These are phyloP conservation scores for Pichia ethanolica DNA, from an alignment of 805 yeast genomes.

Conservation along the genomic window DNA sequence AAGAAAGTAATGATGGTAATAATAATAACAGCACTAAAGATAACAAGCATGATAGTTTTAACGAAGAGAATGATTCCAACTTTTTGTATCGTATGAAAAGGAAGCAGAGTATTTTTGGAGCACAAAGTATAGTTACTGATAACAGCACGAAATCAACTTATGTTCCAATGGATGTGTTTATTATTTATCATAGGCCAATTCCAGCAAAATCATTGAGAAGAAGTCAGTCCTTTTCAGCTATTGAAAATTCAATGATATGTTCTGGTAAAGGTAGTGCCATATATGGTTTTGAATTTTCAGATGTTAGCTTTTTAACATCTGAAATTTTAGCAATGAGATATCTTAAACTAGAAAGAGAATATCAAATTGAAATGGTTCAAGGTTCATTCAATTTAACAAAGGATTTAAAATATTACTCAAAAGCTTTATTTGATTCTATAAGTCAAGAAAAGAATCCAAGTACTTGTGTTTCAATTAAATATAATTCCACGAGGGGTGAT, in stretches of 20 bases:
- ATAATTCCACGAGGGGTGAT: conserved; percentile 4
- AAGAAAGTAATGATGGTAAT: background rate
- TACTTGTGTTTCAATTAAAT: conserved; percentile 2
- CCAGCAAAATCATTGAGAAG: conserved; percentile 16
- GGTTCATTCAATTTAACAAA: background rate
- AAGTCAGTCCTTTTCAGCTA: conserved; percentile 28
- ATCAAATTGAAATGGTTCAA: conserved; percentile 11
- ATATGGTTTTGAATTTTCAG: conserved; percentile 14
- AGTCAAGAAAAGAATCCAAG: background rate
- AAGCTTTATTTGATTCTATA: background rate
- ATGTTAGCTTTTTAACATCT: conserved; percentile 12
- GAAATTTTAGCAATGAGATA: conserved; percentile 13
- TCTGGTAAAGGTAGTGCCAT: conserved; percentile 5
- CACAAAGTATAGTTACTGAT: conserved; percentile 1
- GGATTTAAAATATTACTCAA: background rate
- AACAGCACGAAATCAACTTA: background rate
- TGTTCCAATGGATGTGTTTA: background rate
- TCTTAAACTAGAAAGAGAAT: conserved; percentile 8
- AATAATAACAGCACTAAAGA: background rate
- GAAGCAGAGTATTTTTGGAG: conserved; percentile 5
- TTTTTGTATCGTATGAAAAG: background rate
- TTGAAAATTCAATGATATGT: conserved; percentile 13
- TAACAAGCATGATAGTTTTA: no score
- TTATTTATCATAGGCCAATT: background rate
- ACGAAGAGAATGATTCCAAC: no score